Percentiles rank a stretch among this genome's conserved stretches.
Conservation (phyloP, 306 rosid species). For the Fragaria ananassa region DNA sequence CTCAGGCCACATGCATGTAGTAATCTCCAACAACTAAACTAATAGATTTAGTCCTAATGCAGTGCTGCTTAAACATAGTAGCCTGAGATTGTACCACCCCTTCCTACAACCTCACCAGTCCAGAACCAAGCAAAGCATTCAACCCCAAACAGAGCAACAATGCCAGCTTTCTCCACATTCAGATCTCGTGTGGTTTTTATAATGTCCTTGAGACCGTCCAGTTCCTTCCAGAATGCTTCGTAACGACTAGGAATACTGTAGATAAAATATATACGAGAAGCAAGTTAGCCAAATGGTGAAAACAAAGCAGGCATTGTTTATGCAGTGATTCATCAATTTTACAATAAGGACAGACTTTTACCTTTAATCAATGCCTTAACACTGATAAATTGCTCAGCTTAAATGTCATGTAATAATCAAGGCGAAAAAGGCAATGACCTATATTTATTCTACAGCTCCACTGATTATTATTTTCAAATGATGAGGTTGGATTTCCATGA, state of each 20-base stretch:
- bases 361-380: not conserved
- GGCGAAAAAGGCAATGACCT: not conserved
- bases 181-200: conserved; percentile 33
- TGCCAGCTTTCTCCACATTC: conserved; percentile 31
- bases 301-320: not conserved
- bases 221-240: conserved; percentile 41
- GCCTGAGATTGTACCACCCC: conserved; percentile 53
- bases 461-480: not conserved
- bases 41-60: conserved; percentile 5
- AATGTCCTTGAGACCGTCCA: conserved; percentile 25
- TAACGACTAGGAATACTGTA: conserved; percentile 47
- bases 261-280: conserved; percentile 8
- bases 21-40: conserved; percentile 16
- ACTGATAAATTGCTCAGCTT: not conserved
- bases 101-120: conserved; percentile 46
- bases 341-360: not conserved
- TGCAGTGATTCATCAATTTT: not conserved
- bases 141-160: conserved; percentile 41
- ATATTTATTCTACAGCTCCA: not conserved
- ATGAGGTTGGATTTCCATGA: not conserved
- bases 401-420: not conserved
- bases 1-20: conserved; percentile 2
- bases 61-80: conserved; percentile 33
- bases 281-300: conserved; percentile 5
- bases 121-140: conserved; percentile 59